phyloP scores from a whole-genome alignment of 2,329 filamentous ascomycete species.

The Fonsecaea pedrosoi region DNA sequence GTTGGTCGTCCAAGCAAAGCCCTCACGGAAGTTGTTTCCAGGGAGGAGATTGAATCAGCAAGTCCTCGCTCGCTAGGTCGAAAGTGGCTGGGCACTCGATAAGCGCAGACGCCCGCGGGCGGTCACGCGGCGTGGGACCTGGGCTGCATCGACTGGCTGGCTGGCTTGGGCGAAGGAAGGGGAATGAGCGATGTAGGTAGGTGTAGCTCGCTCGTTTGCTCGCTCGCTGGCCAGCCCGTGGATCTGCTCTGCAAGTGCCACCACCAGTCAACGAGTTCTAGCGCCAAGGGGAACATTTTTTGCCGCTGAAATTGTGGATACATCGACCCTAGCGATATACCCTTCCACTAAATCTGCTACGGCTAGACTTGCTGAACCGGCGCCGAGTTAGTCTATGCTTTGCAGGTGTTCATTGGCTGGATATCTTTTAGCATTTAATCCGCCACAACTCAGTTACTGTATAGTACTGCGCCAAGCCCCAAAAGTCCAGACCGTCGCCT shows the following conservation, averaged over 20 bases:
- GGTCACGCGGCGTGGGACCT: not conserved
- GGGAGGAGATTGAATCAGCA: not conserved
- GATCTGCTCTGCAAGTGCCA: not conserved
- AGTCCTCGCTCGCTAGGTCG: not conserved
- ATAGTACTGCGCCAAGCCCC: no score
- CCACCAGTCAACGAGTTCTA: not conserved
- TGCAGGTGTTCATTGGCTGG: no score
- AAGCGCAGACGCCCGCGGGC: not conserved
- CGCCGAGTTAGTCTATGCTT: not conserved
- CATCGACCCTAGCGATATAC: not conserved
- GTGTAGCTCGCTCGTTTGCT: not conserved
- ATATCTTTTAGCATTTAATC: no score
- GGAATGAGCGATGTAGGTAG: no score
- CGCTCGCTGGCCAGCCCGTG: not conserved
- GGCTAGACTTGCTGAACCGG: not conserved
- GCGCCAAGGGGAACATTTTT: not conserved
- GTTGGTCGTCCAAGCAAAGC: not conserved
- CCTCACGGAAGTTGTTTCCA: slow-evolving; percentile 14
- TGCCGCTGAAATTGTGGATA: not conserved
- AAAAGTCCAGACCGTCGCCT: no score
- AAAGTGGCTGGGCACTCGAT: not conserved
- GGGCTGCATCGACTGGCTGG: not conserved
- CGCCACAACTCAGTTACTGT: no score
- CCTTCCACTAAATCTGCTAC: not conserved
- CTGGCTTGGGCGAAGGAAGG: not conserved